Evolutionary conservation across 2,329 filamentous ascomycete genomes (phyloP).

Genomic region (Xylariaceae sp.): DNA sequence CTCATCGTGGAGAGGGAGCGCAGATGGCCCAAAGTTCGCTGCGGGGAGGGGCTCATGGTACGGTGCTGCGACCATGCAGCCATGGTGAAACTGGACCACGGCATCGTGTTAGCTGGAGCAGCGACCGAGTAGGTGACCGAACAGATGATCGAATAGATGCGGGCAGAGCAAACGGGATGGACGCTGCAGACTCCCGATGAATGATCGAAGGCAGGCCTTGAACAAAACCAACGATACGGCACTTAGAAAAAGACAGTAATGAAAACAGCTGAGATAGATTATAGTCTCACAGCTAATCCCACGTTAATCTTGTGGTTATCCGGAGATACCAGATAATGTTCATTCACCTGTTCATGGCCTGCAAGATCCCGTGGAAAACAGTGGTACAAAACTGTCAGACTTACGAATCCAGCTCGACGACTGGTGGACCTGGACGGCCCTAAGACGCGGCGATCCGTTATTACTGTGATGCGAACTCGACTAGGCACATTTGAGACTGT

Average conservation of each 20-base stretch:
- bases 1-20: slow-evolving; percentile 53
- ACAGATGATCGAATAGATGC: no score
- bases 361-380: slow-evolving; percentile 11
- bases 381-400: slow-evolving; percentile 17
- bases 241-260: no score
- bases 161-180: no score
- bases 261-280: no score
- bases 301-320: no score
- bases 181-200: no score
- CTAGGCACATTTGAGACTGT: slow-evolving; percentile 20
- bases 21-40: slow-evolving; percentile 45
- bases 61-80: slow-evolving; percentile 51
- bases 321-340: no score
- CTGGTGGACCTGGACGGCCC: slow-evolving; percentile 32
- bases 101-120: slow-evolving; percentile 19
- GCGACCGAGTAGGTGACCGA: no score
- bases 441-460: slow-evolving; percentile 22
- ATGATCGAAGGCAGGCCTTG: no score
- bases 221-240: no score
- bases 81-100: slow-evolving; percentile 51
- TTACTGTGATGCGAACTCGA: slow-evolving; percentile 13
- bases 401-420: slow-evolving; percentile 36
- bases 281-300: no score
- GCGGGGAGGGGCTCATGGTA: slow-evolving; percentile 32
- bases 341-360: background rate